Conservation (phyloP, 2,329 filamentous ascomycete genomes). For the Alternaria gaisen region DNA sequence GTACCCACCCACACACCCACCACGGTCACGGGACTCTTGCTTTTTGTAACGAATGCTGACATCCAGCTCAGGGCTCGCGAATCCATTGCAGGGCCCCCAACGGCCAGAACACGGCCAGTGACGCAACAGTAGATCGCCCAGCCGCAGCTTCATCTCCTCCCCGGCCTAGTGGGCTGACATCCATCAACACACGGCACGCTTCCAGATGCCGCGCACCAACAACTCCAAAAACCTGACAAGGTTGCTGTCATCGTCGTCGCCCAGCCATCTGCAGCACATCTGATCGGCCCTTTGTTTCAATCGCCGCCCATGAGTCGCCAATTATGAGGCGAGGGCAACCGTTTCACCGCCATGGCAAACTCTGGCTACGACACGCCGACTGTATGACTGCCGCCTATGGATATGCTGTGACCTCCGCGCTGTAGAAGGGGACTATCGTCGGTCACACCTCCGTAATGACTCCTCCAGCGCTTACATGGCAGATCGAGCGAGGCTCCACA, state of each 20-base stretch:
- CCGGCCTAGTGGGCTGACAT: conserved; percentile 17
- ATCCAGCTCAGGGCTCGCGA: neutral
- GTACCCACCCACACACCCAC: neutral
- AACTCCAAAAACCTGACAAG: conserved; percentile 4
- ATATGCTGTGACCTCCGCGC: conserved; percentile 34
- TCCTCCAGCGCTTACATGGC: conserved; percentile 11
- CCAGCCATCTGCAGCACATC: conserved; percentile 10
- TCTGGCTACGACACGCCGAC: conserved; percentile 29
- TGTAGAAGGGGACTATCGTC: conserved; percentile 32
- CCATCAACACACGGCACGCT: conserved; percentile 11
- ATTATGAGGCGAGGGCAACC: conserved; percentile 19
- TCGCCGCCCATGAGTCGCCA: conserved; percentile 26
- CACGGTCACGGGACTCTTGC: conserved; percentile 5
- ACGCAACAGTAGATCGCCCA: conserved; percentile 14
- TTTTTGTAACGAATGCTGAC: conserved; percentile 5
- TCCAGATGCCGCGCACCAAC: conserved; percentile 11
- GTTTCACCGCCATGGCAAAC: conserved; percentile 37
- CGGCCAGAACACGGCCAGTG: conserved; percentile 17
- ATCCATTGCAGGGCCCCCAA: conserved; percentile 7
- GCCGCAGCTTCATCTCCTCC: conserved; percentile 15
- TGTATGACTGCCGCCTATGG: conserved; percentile 37
- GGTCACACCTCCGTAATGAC: conserved; percentile 24
- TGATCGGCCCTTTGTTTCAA: conserved; percentile 26
- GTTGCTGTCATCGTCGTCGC: conserved; percentile 5
- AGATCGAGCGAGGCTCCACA: conserved; percentile 6